These are phyloP conservation scores for Termitomyces sp. DNA, from an alignment of 1,284 basidiomycete genomes.

Conservation along the genomic window DNA sequence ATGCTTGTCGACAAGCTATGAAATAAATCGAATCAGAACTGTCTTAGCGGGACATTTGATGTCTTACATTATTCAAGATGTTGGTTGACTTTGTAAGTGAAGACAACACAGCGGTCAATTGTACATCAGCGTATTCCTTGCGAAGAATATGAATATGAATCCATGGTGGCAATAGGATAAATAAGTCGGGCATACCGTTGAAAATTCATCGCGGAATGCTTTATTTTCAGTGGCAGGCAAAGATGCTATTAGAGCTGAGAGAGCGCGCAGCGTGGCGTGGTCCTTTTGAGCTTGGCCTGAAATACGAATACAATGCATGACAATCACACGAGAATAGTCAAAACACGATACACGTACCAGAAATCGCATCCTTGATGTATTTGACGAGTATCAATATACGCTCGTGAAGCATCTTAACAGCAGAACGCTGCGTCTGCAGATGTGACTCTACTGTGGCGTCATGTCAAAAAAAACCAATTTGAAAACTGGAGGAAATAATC, in stretches of 20 bases:
- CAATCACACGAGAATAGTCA: not conserved
- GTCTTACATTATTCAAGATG: slow-evolving; percentile 81
- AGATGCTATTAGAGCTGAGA: slow-evolving; percentile 81
- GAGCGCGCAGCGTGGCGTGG: slow-evolving; percentile 76
- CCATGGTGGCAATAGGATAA: not conserved
- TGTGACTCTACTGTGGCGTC: slow-evolving; percentile 73
- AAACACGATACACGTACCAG: slow-evolving; percentile 43
- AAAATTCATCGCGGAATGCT: slow-evolving; percentile 79
- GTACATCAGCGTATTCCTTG: slow-evolving; percentile 94
- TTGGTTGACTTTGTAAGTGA: slow-evolving; percentile 85
- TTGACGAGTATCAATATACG: slow-evolving; percentile 78
- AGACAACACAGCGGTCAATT: slow-evolving; percentile 86
- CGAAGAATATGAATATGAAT: slow-evolving; percentile 8
- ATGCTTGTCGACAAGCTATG: slow-evolving; percentile 67
- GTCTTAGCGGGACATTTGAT: not conserved
- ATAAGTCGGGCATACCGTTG: slow-evolving; percentile 51
- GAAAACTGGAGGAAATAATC: not conserved
- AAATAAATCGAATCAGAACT: slow-evolving; percentile 2
- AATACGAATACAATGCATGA: not conserved
- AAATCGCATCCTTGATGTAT: slow-evolving; percentile 75
- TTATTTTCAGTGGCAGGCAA: slow-evolving; percentile 80
- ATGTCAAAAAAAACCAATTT: not conserved
- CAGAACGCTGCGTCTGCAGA: slow-evolving; percentile 87
- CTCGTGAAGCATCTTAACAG: slow-evolving; percentile 94
- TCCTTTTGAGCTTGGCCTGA: slow-evolving; percentile 69